phyloP scores from a whole-genome alignment of 129 eudicot genomes.

The carrot (Daucus carota) region DNA sequence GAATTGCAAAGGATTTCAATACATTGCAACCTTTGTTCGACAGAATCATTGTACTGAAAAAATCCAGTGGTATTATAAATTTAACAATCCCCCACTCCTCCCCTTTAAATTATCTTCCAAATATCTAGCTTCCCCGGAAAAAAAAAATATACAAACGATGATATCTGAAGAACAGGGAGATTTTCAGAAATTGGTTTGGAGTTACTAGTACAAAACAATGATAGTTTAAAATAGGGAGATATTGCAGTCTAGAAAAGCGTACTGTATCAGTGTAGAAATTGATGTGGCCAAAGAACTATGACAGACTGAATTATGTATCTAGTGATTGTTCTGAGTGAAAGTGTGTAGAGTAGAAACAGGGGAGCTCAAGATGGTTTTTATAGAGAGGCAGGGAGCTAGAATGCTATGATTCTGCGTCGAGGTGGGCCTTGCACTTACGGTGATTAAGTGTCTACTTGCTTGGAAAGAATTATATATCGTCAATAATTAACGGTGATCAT shows the following conservation, averaged over 20 bases:
- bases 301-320: neutral
- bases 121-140: neutral
- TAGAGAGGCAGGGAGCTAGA: constrained; percentile 25
- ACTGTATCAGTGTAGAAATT: neutral
- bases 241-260: neutral
- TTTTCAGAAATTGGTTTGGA: neutral
- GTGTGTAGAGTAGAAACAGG: constrained; percentile 26
- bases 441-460: too few relatives aligned
- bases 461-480: too few relatives aligned
- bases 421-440: too few relatives aligned
- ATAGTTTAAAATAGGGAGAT: neutral
- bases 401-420: too few relatives aligned
- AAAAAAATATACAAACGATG: too few relatives aligned
- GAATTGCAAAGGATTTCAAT: constrained; percentile 51
- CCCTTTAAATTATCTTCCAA: neutral
- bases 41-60: constrained; percentile 53
- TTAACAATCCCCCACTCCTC: constrained; percentile 21
- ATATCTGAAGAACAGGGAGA: too few relatives aligned
- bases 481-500: too few relatives aligned
- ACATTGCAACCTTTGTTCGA: constrained; percentile 39
- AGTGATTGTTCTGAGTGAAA: neutral
- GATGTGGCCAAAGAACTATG: neutral
- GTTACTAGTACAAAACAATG: neutral
- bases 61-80: constrained; percentile 1
- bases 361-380: constrained; percentile 24